These are phyloP conservation scores for Botrytis byssoidea DNA, from an alignment of 2,329 filamentous ascomycete species.

Conservation along the genomic window DNA sequence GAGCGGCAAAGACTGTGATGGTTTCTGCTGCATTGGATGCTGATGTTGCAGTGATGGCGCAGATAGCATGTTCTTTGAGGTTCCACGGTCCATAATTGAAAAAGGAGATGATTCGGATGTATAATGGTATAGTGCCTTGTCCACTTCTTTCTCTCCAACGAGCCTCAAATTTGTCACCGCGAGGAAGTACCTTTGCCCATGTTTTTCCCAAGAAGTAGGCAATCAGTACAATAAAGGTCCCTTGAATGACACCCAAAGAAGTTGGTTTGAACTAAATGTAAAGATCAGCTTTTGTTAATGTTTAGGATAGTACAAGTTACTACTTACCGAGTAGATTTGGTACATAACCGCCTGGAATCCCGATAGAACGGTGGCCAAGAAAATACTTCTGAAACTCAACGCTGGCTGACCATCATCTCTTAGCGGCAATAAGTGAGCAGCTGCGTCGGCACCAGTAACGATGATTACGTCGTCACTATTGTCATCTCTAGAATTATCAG, in stretches of 20 bases:
- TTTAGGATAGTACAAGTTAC: neutral
- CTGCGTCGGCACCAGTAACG: constrained; percentile 51
- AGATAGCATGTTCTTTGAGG: constrained; percentile 56
- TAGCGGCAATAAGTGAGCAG: constrained; percentile 49
- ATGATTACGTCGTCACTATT: constrained; percentile 47
- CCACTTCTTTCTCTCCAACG: constrained; percentile 47
- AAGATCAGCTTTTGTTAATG: neutral
- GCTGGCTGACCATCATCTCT: constrained; percentile 53
- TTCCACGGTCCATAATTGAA: constrained; percentile 53
- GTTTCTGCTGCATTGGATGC: constrained; percentile 49
- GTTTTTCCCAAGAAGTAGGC: constrained; percentile 54
- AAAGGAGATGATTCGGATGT: constrained; percentile 45
- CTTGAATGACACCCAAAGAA: constrained; percentile 44
- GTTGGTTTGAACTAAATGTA: constrained; percentile 52
- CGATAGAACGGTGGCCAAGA: constrained; percentile 50
- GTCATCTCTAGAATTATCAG: constrained; percentile 38
- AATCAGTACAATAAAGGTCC: constrained; percentile 57
- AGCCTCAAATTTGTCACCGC: constrained; percentile 50
- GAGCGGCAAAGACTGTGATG: constrained; percentile 46
- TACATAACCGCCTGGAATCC: constrained; percentile 55
- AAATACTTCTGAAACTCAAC: constrained; percentile 53
- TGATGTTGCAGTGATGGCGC: constrained; percentile 53
- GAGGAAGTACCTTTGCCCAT: constrained; percentile 49
- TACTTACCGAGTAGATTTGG: constrained; percentile 52
- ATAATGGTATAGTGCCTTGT: constrained; percentile 44